Conservation (phyloP, 495 filamentous ascomycete genomes). For the Penicillium psychrofluorescens region DNA sequence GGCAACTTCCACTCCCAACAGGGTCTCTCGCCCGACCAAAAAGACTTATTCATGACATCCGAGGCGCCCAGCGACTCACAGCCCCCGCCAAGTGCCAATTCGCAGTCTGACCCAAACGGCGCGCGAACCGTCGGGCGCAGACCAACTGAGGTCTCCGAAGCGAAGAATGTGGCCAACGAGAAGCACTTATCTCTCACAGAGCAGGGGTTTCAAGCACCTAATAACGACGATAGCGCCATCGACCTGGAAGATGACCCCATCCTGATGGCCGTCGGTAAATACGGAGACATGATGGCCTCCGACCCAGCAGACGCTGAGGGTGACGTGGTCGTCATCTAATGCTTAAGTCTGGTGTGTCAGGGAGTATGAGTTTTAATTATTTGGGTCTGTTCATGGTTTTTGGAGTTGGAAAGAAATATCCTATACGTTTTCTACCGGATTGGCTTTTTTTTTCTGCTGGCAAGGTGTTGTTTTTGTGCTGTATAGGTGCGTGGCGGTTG, state of each 20-base stretch:
- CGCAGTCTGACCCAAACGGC: constrained; percentile 4
- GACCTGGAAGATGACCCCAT: constrained; percentile 41
- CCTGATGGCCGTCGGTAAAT: constrained; percentile 42
- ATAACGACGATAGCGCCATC: constrained; percentile 43
- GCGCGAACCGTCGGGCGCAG: constrained; percentile 5
- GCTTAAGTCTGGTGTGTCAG: no score
- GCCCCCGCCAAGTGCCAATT: constrained; percentile 2
- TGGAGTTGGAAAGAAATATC: constrained; percentile 15
- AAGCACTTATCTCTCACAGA: constrained; percentile 23
- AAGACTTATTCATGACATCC: background rate
- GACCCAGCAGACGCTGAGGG: constrained; percentile 42
- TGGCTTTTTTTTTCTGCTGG: constrained; percentile 4
- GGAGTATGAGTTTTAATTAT: constrained; percentile 5
- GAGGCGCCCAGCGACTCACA: constrained; percentile 6
- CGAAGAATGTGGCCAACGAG: constrained; percentile 10
- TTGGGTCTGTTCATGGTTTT: constrained; percentile 10
- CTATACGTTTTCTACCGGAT: constrained; percentile 6
- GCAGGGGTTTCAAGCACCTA: constrained; percentile 25
- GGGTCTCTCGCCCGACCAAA: constrained; percentile 1
- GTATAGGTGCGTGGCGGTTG: constrained; percentile 11
- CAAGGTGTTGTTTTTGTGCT: constrained; percentile 7
- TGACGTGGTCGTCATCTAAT: constrained; percentile 40
- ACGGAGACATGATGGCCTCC: constrained; percentile 42
- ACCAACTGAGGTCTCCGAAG: constrained; percentile 14
- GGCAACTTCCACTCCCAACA: constrained; percentile 19